These are phyloP conservation scores for Trypanosoma platydactyli DNA, from an alignment of 208 protist species.

Conservation along the genomic window DNA sequence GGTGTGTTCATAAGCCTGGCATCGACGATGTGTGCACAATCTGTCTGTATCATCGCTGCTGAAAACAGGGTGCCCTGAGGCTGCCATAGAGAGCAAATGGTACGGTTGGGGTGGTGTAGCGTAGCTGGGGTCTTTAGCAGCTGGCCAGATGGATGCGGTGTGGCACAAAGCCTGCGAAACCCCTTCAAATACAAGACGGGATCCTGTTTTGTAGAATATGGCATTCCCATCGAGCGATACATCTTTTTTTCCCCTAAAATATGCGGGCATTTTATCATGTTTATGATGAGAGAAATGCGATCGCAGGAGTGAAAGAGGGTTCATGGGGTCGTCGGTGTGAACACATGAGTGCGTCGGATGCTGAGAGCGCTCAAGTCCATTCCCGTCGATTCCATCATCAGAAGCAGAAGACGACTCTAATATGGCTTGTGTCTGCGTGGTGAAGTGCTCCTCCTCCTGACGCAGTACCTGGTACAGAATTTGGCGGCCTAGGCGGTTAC, in stretches of 20 bases:
- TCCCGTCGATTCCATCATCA: conserved; percentile 13
- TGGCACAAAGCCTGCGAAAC: conserved; percentile 46
- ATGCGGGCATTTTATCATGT: background rate
- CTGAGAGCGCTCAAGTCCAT: conserved; percentile 14
- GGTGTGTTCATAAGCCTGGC: background rate
- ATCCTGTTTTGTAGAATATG: conserved; percentile 49
- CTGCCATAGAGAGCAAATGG: conserved; percentile 52
- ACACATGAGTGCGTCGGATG: conserved; percentile 20
- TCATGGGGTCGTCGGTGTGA: background rate
- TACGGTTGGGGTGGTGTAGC: conserved; percentile 42
- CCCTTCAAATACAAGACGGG: conserved; percentile 56
- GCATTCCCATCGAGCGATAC: conserved; percentile 1
- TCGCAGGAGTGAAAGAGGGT: conserved; percentile 21
- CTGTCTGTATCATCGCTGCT: conserved; percentile 31
- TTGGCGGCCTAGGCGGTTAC: conserved; percentile 24
- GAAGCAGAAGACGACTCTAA: conserved; percentile 27
- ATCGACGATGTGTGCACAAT: conserved; percentile 11
- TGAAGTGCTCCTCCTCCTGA: conserved; percentile 14
- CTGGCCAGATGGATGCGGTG: conserved; percentile 31
- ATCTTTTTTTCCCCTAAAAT: conserved; percentile 2
- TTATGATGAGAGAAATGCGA: conserved; percentile 3
- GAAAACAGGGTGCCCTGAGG: conserved; percentile 56
- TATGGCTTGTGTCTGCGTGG: conserved; percentile 15
- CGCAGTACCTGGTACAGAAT: conserved; percentile 32
- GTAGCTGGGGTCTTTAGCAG: conserved; percentile 34